Conservation (phyloP, 1,139 yeast species). For the Debaryomycetaceae sp. region DNA sequence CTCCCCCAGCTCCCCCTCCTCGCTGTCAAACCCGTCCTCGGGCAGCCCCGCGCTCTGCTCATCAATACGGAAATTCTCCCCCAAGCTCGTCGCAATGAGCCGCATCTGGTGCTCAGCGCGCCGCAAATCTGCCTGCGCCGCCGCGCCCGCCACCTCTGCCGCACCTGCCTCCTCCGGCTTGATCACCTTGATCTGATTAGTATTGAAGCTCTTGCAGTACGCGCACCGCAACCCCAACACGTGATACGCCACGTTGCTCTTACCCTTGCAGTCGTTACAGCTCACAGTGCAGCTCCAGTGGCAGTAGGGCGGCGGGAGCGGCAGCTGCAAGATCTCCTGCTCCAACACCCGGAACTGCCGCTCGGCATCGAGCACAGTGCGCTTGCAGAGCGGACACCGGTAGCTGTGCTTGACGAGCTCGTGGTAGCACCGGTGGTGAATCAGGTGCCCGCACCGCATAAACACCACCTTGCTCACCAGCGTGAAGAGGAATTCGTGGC, state of each 20-base stretch:
- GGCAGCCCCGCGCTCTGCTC: constrained; percentile 15
- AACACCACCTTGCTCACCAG: constrained; percentile 83
- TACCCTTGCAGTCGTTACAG: constrained; percentile 89
- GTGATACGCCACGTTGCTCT: constrained; percentile 73
- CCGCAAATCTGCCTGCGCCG: neutral
- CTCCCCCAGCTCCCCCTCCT: constrained; percentile 10
- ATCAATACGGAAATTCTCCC: constrained; percentile 37
- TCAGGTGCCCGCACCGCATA: constrained; percentile 94
- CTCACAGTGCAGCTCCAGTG: constrained; percentile 72
- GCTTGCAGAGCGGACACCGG: constrained; percentile 87
- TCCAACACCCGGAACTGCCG: constrained; percentile 83
- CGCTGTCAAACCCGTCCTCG: constrained; percentile 20
- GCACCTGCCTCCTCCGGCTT: constrained; percentile 50
- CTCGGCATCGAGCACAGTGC: constrained; percentile 81
- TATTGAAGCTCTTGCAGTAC: constrained; percentile 82
- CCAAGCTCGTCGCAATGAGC: constrained; percentile 32
- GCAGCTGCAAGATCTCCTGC: constrained; percentile 71
- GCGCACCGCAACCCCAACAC: constrained; percentile 83
- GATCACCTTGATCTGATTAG: constrained; percentile 63
- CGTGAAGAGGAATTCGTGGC: constrained; percentile 87
- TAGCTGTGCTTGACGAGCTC: constrained; percentile 77
- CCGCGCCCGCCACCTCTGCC: constrained; percentile 17
- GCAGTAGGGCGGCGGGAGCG: constrained; percentile 75
- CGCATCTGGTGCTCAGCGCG: constrained; percentile 21
- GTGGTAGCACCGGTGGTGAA: constrained; percentile 79